Evolutionary conservation across 805 yeast species (phyloP).

Genomic region (Metschnikowia lachancei): DNA sequence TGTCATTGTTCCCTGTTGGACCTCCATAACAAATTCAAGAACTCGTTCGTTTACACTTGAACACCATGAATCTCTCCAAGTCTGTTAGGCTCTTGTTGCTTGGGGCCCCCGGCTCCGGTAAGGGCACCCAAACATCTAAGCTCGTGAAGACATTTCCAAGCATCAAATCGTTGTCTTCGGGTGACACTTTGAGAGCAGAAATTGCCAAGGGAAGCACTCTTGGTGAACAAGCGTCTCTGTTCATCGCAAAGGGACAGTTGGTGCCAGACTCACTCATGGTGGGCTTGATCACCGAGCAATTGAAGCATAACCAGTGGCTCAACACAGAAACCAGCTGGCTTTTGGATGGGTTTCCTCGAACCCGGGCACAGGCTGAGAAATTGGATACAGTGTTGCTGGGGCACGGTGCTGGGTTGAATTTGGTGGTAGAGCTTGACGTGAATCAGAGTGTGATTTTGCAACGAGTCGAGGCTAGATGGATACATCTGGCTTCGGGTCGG

Average conservation of each 20-base stretch:
- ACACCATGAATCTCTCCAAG: slow-evolving; percentile 9
- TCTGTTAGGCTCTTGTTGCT: slow-evolving; percentile 56
- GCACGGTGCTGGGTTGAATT: slow-evolving; percentile 49
- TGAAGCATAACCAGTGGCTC: slow-evolving; percentile 44
- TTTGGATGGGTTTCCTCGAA: slow-evolving; percentile 91
- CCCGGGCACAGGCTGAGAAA: slow-evolving; percentile 63
- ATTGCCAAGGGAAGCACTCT: slow-evolving; percentile 52
- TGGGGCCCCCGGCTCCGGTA: slow-evolving; percentile 96
- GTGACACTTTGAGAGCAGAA: slow-evolving; percentile 75
- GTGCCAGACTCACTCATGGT: slow-evolving; percentile 75
- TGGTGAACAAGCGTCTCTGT: slow-evolving; percentile 55
- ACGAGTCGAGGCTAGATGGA: slow-evolving; percentile 81
- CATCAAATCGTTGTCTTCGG: slow-evolving; percentile 69
- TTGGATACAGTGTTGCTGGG: slow-evolving; percentile 46
- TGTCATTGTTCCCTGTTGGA: too few species aligned
- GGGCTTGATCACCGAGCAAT: slow-evolving; percentile 50
- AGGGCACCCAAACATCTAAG: slow-evolving; percentile 81
- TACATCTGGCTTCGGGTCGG: slow-evolving; percentile 81
- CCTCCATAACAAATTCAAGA: too few species aligned
- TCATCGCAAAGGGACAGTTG: slow-evolving; percentile 61
- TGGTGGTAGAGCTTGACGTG: slow-evolving; percentile 84
- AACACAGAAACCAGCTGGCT: slow-evolving; percentile 56
- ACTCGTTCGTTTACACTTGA: neutral
- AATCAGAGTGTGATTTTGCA: slow-evolving; percentile 80
- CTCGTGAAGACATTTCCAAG: slow-evolving; percentile 53